Evolutionary conservation across 176 grass and related monocot species (phyloP).

Genomic region (Canna indica): DNA sequence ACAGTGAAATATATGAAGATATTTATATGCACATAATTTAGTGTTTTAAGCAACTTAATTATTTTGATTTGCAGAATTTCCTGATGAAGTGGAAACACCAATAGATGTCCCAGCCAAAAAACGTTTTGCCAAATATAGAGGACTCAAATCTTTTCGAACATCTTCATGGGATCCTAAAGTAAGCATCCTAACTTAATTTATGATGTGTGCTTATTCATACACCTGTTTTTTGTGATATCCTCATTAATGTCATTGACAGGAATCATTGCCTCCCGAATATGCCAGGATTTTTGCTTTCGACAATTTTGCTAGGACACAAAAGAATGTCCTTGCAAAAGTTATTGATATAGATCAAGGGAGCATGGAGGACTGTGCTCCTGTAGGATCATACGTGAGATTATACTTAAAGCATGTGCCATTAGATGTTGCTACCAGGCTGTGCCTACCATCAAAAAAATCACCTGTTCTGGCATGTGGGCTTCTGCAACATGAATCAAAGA

Average conservation of each 20-base stretch:
- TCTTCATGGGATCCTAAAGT: slow-evolving; percentile 97
- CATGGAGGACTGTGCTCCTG: neutral
- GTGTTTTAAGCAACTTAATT: slow-evolving; percentile 12
- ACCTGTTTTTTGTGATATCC: neutral
- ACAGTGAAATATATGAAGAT: neutral
- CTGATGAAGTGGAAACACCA: slow-evolving; percentile 96
- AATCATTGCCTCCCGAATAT: slow-evolving; percentile 84
- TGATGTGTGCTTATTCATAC: neutral
- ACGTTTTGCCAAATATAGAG: slow-evolving; percentile 88
- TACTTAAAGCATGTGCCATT: slow-evolving; percentile 17
- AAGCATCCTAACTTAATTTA: slow-evolving; percentile 2
- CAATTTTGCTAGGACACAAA: slow-evolving; percentile 79
- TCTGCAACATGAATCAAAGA: slow-evolving; percentile 85
- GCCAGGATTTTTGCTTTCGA: slow-evolving; percentile 92
- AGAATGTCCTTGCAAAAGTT: slow-evolving; percentile 58
- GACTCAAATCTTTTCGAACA: slow-evolving; percentile 90
- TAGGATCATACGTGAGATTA: slow-evolving; percentile 8
- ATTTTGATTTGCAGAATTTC: slow-evolving; percentile 63
- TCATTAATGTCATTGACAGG: slow-evolving; percentile 41
- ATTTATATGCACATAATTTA: neutral
- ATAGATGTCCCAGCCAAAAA: slow-evolving; percentile 78
- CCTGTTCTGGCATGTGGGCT: slow-evolving; percentile 10
- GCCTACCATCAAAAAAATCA: slow-evolving; percentile 40
- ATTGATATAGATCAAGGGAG: neutral
- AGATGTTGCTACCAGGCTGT: slow-evolving; percentile 46